A percentile compares a stretch with the other conserved stretches of the same genome.
phyloP scores from a whole-genome alignment of 495 filamentous ascomycete species.

The Lophiotrema nucula region DNA sequence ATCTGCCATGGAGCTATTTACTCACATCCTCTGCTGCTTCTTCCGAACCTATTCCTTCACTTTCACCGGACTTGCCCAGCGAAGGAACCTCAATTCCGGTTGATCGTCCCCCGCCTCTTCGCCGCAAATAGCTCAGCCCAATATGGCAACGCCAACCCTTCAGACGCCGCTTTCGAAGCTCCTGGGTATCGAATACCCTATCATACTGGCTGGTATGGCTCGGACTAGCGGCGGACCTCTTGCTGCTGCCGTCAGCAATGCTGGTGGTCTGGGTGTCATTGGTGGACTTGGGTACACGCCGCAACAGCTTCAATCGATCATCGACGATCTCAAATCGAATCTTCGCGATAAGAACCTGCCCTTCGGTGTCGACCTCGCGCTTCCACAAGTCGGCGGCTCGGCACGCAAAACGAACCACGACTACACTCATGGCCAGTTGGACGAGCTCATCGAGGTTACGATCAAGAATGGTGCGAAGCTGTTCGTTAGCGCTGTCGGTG shows the following conservation, averaged over 20 bases:
- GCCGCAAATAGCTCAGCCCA: too few species aligned
- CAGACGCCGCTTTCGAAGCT: constrained; percentile 74
- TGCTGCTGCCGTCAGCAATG: constrained; percentile 84
- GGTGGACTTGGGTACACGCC: constrained; percentile 87
- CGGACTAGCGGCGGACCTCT: constrained; percentile 72
- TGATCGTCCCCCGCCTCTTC: too few species aligned
- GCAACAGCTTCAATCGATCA: constrained; percentile 69
- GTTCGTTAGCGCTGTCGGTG: constrained; percentile 81
- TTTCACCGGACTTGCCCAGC: too few species aligned
- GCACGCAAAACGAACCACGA: constrained; percentile 89
- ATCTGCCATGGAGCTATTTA: too few species aligned
- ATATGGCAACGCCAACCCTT: constrained; percentile 44
- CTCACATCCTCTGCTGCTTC: too few species aligned
- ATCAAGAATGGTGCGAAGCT: constrained; percentile 73
- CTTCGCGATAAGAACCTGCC: constrained; percentile 62
- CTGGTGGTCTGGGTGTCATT: constrained; percentile 80
- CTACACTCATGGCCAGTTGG: constrained; percentile 80
- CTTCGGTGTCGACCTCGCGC: constrained; percentile 84
- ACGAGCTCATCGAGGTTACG: constrained; percentile 76
- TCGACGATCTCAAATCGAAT: constrained; percentile 75
- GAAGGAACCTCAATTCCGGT: too few species aligned
- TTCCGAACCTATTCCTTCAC: too few species aligned
- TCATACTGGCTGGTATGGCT: constrained; percentile 88
- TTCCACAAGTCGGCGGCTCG: constrained; percentile 76
- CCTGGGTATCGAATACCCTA: constrained; percentile 74